Evolutionary conservation across 192 early-diverging fungal genomes (phyloP).

Genomic region (Lobosporangium transversale): DNA sequence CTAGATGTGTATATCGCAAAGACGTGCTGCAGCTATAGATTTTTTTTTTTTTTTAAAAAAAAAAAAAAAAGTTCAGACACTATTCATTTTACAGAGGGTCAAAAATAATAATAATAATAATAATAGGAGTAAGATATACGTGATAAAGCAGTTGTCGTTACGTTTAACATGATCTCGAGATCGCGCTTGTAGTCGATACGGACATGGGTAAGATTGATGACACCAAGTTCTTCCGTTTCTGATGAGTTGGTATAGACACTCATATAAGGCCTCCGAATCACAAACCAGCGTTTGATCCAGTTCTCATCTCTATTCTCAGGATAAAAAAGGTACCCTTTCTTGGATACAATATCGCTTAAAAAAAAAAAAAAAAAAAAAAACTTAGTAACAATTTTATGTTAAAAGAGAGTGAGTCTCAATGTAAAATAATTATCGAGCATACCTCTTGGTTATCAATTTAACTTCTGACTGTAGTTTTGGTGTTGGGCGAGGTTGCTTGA

Average conservation of each 20-base stretch:
- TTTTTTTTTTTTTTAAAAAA: too few relatives aligned
- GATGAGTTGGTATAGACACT: conserved; percentile 74
- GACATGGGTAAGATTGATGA: conserved; percentile 80
- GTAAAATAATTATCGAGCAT: too few relatives aligned
- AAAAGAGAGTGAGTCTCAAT: conserved; percentile 3
- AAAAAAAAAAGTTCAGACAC: too few relatives aligned
- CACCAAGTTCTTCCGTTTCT: conserved; percentile 74
- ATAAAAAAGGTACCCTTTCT: conserved; percentile 62
- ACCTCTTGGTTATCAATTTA: conserved; percentile 48
- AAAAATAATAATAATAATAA: neutral
- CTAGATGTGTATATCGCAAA: conserved; percentile 80
- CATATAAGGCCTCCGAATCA: conserved; percentile 81
- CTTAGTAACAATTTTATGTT: neutral
- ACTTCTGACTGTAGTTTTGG: conserved; percentile 44
- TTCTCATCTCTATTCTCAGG: conserved; percentile 65
- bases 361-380: neutral
- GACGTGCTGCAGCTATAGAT: conserved; percentile 65
- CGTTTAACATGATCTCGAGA: conserved; percentile 68
- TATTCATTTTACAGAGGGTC: too few relatives aligned
- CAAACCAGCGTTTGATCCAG: conserved; percentile 86
- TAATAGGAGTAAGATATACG: neutral
- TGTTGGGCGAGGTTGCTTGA: conserved; percentile 37
- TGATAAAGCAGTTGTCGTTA: conserved; percentile 44
- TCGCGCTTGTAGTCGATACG: conserved; percentile 66
- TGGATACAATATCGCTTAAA: conserved; percentile 61